Evolutionary conservation across 2,329 filamentous ascomycete genomes (phyloP).

Genomic region (Alternaria alternata): DNA sequence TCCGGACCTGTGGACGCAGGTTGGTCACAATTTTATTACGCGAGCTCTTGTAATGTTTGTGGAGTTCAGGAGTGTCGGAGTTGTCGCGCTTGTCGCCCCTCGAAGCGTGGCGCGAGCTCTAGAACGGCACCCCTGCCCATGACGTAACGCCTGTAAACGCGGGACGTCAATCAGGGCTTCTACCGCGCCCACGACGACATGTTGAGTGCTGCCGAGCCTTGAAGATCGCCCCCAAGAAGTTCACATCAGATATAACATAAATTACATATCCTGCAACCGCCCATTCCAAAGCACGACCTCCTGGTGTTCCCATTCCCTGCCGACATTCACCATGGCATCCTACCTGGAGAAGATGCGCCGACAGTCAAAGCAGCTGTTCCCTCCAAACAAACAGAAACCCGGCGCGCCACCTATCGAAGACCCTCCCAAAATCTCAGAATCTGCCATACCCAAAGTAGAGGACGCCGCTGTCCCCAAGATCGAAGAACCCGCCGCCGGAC

Average conservation of each 20-base stretch:
- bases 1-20: not conserved
- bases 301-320: not conserved
- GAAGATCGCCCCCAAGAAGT: conserved; percentile 19
- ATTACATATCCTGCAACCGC: not conserved
- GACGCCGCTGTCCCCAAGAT: conserved; percentile 19
- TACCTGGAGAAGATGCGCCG: conserved; percentile 47
- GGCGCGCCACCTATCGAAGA: conserved; percentile 21
- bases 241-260: conserved; percentile 8
- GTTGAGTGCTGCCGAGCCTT: conserved; percentile 28
- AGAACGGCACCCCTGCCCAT: conserved; percentile 34
- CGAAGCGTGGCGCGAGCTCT: conserved; percentile 19
- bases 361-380: conserved; percentile 41
- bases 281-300: not conserved
- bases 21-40: not conserved
- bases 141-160: conserved; percentile 34
- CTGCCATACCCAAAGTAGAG: conserved; percentile 14
- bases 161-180: conserved; percentile 31
- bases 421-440: conserved; percentile 20
- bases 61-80: not conserved
- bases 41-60: not conserved
- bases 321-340: conserved; percentile 32
- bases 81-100: conserved; percentile 1
- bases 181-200: conserved; percentile 33
- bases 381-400: conserved; percentile 22
- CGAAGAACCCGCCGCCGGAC: conserved; percentile 25